Conservation (phyloP, 2,329 filamentous ascomycete genomes). For the Amauroascus verrucosus region DNA sequence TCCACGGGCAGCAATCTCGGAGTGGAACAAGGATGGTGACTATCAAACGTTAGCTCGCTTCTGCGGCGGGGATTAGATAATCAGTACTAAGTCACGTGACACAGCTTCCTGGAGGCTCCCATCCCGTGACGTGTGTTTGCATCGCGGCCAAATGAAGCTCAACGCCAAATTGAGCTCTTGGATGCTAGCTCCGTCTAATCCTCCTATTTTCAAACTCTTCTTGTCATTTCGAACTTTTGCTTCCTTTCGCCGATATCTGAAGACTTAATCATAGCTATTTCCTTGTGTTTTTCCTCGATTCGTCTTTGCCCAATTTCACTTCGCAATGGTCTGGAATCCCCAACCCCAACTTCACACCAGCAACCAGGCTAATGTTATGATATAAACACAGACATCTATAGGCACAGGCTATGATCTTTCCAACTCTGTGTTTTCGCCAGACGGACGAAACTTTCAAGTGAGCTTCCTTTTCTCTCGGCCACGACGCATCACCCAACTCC, state of each 20-base stretch:
- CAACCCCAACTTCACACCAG: background rate
- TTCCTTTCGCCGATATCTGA: background rate
- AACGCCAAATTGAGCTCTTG: constrained; percentile 1
- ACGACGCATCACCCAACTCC: background rate
- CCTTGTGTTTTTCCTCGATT: background rate
- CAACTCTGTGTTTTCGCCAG: constrained; percentile 98
- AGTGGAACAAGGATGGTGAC: background rate
- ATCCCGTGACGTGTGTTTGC: constrained; percentile 15
- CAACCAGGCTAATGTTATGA: background rate
- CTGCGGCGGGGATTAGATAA: background rate
- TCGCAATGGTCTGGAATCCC: constrained; percentile 9
- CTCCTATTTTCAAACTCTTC: background rate
- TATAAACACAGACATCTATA: constrained; percentile 73
- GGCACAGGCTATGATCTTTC: constrained; percentile 98
- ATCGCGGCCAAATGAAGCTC: constrained; percentile 8
- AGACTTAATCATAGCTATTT: background rate
- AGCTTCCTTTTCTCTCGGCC: background rate
- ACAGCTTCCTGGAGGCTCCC: constrained; percentile 12
- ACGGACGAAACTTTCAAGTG: constrained; percentile 97
- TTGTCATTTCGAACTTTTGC: background rate
- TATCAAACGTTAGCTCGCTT: constrained; percentile 4
- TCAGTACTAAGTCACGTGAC: constrained; percentile 11
- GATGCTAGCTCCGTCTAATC: background rate
- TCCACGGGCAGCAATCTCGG: no score
- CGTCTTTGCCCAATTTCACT: background rate